Evolutionary conservation across 495 filamentous ascomycete species (phyloP).

Genomic region (Letharia columbiana): DNA sequence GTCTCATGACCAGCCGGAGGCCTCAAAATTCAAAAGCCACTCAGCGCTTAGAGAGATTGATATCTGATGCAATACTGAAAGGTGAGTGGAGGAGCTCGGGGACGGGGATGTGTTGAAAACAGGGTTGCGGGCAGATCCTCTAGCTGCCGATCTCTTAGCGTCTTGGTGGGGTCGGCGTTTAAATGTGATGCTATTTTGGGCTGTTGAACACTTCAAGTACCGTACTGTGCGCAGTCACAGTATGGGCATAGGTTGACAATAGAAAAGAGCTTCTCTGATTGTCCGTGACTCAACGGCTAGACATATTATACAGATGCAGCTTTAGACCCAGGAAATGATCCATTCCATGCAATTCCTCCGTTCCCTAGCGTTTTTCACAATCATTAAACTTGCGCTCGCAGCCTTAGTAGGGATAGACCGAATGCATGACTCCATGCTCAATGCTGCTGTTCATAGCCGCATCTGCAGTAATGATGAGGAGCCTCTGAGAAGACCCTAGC

Average conservation of each 20-base stretch:
- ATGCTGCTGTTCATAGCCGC: no score
- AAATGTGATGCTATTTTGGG: neutral
- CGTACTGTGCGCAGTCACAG: no score
- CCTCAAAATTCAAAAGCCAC: neutral
- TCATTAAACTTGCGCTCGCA: neutral
- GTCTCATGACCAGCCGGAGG: neutral
- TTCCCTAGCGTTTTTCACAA: no score
- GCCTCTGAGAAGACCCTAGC: no score
- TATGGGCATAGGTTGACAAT: neutral
- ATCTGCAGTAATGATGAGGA: no score
- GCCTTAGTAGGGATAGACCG: neutral
- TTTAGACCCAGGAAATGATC: neutral
- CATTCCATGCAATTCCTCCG: neutral
- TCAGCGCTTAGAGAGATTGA: conserved; percentile 12
- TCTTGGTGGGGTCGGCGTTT: conserved; percentile 1
- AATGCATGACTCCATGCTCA: neutral
- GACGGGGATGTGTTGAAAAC: neutral
- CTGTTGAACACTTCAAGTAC: no score
- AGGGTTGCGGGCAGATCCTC: neutral
- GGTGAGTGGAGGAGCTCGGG: neutral
- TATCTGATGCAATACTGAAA: neutral
- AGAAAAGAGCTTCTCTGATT: neutral
- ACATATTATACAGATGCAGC: neutral
- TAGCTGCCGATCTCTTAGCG: neutral
- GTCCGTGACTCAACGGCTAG: neutral